These are phyloP conservation scores for Chrysopogon serrulatus DNA, from an alignment of 176 grass and related monocot species.

Conservation along the genomic window DNA sequence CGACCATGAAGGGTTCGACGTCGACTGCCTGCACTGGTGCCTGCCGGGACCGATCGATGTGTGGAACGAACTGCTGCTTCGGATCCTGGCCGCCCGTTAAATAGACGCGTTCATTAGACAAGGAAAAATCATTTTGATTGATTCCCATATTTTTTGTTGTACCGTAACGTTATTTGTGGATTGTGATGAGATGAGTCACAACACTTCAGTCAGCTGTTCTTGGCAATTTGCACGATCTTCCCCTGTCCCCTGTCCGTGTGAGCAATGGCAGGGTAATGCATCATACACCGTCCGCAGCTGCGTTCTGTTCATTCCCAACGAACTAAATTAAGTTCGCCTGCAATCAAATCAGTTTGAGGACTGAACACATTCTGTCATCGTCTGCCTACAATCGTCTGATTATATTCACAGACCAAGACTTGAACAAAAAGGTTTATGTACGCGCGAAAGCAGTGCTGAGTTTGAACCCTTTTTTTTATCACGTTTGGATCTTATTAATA, in stretches of 20 bases:
- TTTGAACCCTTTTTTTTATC: too few relatives aligned
- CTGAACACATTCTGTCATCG: background rate
- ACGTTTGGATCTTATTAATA: too few relatives aligned
- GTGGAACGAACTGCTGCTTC: slow-evolving; percentile 76
- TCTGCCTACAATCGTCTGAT: too few relatives aligned
- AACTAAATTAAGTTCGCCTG: background rate
- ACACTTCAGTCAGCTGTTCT: background rate
- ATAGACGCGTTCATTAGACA: background rate
- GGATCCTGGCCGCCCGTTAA: slow-evolving; percentile 20
- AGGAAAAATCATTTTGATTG: background rate
- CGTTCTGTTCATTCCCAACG: background rate
- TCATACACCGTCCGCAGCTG: background rate
- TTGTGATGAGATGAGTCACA: background rate
- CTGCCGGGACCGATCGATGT: slow-evolving; percentile 70
- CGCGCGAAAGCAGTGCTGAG: too few relatives aligned
- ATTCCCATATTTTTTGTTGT: background rate
- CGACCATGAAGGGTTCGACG: slow-evolving; percentile 42
- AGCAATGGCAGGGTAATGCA: background rate
- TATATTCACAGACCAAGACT: too few relatives aligned
- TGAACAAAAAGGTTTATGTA: too few relatives aligned
- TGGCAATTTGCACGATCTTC: background rate
- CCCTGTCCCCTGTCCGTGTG: background rate
- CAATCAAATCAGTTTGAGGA: background rate
- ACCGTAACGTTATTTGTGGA: background rate
- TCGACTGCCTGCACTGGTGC: slow-evolving; percentile 93